Conservation (phyloP, 2,329 filamentous ascomycete species). For the Sclerotinia nivalis region DNA sequence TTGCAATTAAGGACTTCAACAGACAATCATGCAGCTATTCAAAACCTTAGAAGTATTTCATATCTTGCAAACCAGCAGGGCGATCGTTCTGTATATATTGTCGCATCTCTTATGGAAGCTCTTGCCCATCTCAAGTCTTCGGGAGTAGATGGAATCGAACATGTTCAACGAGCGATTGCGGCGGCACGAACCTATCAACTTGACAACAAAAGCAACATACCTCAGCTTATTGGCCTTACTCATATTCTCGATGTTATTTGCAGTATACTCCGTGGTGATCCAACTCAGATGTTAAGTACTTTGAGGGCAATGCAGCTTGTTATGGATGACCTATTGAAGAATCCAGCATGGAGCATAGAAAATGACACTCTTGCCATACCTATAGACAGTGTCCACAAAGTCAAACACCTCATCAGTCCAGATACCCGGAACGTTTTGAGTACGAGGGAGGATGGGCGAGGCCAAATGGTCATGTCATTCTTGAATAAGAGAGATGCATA, state of each 20-base stretch:
- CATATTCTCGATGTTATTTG: slow-evolving; percentile 70
- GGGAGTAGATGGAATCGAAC: slow-evolving; percentile 65
- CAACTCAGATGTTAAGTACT: slow-evolving; percentile 59
- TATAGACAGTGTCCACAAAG: slow-evolving; percentile 52
- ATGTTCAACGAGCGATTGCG: slow-evolving; percentile 73
- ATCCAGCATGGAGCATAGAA: slow-evolving; percentile 40
- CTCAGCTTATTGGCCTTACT: slow-evolving; percentile 66
- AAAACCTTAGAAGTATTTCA: slow-evolving; percentile 67
- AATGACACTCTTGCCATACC: slow-evolving; percentile 55
- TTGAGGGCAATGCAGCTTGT: slow-evolving; percentile 61
- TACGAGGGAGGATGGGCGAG: slow-evolving; percentile 47
- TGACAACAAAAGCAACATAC: slow-evolving; percentile 61
- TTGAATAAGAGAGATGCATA: slow-evolving; percentile 60
- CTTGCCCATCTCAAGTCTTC: slow-evolving; percentile 66
- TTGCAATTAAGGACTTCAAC: slow-evolving; percentile 60
- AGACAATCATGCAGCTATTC: slow-evolving; percentile 63
- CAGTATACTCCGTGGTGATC: slow-evolving; percentile 60
- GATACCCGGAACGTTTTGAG: slow-evolving; percentile 60
- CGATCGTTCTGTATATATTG: slow-evolving; percentile 64
- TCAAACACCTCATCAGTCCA: slow-evolving; percentile 53
- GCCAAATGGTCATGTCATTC: slow-evolving; percentile 61
- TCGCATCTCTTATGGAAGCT: slow-evolving; percentile 68
- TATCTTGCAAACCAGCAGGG: slow-evolving; percentile 58
- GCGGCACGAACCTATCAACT: slow-evolving; percentile 71
- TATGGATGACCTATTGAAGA: slow-evolving; percentile 56